Evolutionary conservation across 192 early-diverging fungal genomes (phyloP).

Genomic region (Backusella macrospora): DNA sequence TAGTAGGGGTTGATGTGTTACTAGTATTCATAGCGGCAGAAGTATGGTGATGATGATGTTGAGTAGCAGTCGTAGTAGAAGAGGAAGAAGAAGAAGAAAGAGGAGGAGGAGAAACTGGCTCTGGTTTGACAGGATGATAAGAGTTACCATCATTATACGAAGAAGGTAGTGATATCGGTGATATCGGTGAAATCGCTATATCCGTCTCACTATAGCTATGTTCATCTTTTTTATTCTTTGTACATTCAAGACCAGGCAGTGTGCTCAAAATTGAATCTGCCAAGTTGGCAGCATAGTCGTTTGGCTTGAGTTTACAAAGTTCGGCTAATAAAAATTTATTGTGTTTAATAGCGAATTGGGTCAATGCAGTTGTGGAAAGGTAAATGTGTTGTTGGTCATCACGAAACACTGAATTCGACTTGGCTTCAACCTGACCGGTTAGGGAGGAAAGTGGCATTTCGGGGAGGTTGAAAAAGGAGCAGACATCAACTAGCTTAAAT

Average conservation of each 20-base stretch:
- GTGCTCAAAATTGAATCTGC: conserved; percentile 14
- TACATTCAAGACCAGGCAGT: background rate
- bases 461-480: conserved; percentile 18
- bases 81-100: background rate
- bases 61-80: no score
- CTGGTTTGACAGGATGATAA: background rate
- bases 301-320: conserved; percentile 15
- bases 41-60: no score
- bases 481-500: conserved; percentile 14
- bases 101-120: background rate
- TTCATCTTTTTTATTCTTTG: background rate
- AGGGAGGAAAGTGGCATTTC: conserved; percentile 2
- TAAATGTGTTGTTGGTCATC: conserved; percentile 6
- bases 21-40: no score
- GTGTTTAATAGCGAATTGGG: conserved; percentile 9
- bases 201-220: background rate
- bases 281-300: conserved; percentile 12
- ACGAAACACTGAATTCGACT: background rate
- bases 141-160: no score
- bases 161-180: background rate
- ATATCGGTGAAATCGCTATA: background rate
- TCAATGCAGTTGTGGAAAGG: background rate
- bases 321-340: conserved; percentile 19
- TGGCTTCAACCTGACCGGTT: background rate
- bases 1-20: background rate